Evolutionary conservation across 1,139 yeast genomes (phyloP).

Genomic region (Candida sp.): DNA sequence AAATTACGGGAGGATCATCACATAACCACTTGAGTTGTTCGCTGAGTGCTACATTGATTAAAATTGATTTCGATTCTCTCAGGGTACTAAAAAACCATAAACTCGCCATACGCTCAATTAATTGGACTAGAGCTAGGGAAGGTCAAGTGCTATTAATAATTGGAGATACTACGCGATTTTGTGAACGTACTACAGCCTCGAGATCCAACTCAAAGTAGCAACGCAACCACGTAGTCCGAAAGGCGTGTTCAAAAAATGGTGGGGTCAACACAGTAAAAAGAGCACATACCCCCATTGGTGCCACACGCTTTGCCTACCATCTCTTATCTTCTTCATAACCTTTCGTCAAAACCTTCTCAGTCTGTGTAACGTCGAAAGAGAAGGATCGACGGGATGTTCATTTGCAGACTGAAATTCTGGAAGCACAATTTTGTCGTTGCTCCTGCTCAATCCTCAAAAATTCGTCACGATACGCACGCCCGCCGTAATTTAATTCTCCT

Average conservation of each 20-base stretch:
- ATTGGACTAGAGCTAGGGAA: neutral
- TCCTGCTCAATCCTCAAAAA: neutral
- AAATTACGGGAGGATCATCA: neutral
- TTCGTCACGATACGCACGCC: neutral
- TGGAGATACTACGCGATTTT: neutral
- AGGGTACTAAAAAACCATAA: neutral
- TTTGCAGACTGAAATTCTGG: neutral
- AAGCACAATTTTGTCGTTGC: neutral
- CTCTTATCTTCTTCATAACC: too few relatives aligned
- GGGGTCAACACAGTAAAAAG: too few relatives aligned
- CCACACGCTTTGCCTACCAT: too few relatives aligned
- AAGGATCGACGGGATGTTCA: too few relatives aligned
- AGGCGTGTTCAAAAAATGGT: too few relatives aligned
- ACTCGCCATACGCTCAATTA: neutral
- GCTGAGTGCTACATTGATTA: too few relatives aligned
- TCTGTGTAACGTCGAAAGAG: too few relatives aligned
- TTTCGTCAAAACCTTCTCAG: too few relatives aligned
- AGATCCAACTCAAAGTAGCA: too few relatives aligned
- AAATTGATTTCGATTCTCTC: too few relatives aligned
- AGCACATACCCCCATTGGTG: too few relatives aligned
- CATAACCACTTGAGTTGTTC: neutral
- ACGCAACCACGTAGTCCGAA: too few relatives aligned
- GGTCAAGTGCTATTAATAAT: neutral
- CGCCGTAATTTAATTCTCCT: neutral
- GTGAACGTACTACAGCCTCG: neutral